phyloP scores from a whole-genome alignment of 352 stramenopile genomes.

The Phytophthora hybrid region DNA sequence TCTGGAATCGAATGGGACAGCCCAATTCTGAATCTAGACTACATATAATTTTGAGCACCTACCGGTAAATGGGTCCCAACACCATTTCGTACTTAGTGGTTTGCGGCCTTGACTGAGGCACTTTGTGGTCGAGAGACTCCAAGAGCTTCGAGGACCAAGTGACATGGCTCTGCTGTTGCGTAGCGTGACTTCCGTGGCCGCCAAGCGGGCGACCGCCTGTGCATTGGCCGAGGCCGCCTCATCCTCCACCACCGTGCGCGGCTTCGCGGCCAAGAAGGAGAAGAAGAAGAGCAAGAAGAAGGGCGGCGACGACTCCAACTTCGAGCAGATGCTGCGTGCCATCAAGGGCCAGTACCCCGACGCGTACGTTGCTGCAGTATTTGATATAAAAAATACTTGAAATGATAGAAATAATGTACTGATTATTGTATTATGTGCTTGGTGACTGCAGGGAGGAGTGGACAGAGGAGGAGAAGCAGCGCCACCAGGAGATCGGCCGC shows the following conservation, averaged over 20 bases:
- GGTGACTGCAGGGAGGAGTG: slow-evolving; percentile 64
- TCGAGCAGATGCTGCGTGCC: slow-evolving; percentile 86
- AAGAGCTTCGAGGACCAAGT: slow-evolving; percentile 11
- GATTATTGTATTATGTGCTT: background rate
- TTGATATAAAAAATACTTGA: background rate
- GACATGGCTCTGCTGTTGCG: slow-evolving; percentile 43
- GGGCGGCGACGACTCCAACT: slow-evolving; percentile 69
- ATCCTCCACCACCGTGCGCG: slow-evolving; percentile 28
- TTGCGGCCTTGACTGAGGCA: background rate
- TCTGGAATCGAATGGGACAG: too few relatives aligned
- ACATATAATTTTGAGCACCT: too few relatives aligned
- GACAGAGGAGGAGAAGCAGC: slow-evolving; percentile 81
- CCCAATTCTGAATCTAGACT: too few relatives aligned
- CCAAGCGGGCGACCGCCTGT: slow-evolving; percentile 35
- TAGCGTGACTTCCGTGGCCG: slow-evolving; percentile 36
- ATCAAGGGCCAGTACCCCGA: slow-evolving; percentile 83
- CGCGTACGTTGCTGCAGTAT: slow-evolving; percentile 49
- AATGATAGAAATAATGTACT: background rate
- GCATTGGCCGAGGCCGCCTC: slow-evolving; percentile 22
- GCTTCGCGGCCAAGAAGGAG: slow-evolving; percentile 65
- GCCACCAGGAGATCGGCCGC: slow-evolving; percentile 82
- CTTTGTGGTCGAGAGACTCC: slow-evolving; percentile 40
- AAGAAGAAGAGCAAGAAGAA: slow-evolving; percentile 74
- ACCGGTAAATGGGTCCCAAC: too few relatives aligned
- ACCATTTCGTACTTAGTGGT: slow-evolving; percentile 31